Evolutionary conservation across 345 rosid species (phyloP).

Genomic region (Salix purpurea): DNA sequence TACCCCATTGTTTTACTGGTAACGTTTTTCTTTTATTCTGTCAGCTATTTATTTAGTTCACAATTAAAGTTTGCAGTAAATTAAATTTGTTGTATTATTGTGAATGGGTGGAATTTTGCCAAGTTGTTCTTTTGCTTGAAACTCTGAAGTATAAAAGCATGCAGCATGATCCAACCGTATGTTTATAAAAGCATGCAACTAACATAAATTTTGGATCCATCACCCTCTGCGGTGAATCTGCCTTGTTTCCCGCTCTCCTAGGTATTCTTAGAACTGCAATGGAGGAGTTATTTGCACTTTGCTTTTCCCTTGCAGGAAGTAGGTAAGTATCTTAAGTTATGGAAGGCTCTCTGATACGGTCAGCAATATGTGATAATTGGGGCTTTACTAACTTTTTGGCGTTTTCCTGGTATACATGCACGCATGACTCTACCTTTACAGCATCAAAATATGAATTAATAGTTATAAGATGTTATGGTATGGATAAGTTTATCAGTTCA

Average conservation of each 20-base stretch:
- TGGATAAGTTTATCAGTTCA: not conserved
- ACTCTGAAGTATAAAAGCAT: not conserved
- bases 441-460: not conserved
- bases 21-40: not conserved
- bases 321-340: not conserved
- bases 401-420: not conserved
- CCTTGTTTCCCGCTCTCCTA: no score
- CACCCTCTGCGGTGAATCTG: no score
- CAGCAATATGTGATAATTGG: not conserved
- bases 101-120: not conserved
- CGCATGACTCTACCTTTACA: not conserved
- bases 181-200: not conserved
- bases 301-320: no score
- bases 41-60: not conserved
- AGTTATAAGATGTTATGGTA: not conserved
- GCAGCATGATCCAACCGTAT: not conserved
- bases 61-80: not conserved
- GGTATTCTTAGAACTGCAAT: no score
- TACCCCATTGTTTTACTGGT: constrained; percentile 98
- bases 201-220: no score
- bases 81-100: not conserved
- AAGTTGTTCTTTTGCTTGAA: not conserved
- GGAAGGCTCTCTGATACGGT: not conserved
- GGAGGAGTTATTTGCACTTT: no score
- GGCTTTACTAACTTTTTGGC: not conserved